phyloP scores from a whole-genome alignment of 805 yeast species.

The Hanseniaspora thailandica region DNA sequence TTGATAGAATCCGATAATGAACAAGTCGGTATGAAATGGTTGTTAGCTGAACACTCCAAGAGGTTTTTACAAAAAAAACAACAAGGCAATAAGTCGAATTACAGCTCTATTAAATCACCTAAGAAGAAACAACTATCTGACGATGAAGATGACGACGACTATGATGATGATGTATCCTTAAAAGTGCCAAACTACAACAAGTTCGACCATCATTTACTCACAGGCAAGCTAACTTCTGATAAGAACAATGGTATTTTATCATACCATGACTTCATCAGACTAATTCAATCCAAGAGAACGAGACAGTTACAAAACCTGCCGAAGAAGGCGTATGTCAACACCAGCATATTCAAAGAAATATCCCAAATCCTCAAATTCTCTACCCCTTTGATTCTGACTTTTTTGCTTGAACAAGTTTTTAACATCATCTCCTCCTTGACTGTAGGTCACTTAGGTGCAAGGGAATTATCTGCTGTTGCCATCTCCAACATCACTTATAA shows the following conservation, averaged over 20 bases:
- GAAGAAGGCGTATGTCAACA: neutral
- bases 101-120: neutral
- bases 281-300: neutral
- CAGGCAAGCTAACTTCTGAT: conserved; percentile 1
- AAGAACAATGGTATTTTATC: conserved; percentile 7
- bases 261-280: conserved; percentile 5
- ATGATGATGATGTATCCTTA: conserved; percentile 14
- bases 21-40: conserved; percentile 29
- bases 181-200: conserved; percentile 9
- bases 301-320: neutral
- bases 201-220: conserved; percentile 8
- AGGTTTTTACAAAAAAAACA: conserved; percentile 22
- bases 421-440: conserved; percentile 69
- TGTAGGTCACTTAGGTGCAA: conserved; percentile 76
- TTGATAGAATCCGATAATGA: conserved; percentile 12
- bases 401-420: conserved; percentile 59
- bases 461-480: conserved; percentile 72
- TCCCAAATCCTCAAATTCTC: conserved; percentile 28
- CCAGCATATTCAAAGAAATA: conserved; percentile 1
- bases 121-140: neutral
- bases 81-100: conserved; percentile 19
- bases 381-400: conserved; percentile 53
- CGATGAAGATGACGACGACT: conserved; percentile 19
- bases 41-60: conserved; percentile 32
- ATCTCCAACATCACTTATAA: conserved; percentile 75